These are phyloP conservation scores for Chytriomyces confervae DNA, from an alignment of 192 early-diverging fungal species.

Conservation along the genomic window DNA sequence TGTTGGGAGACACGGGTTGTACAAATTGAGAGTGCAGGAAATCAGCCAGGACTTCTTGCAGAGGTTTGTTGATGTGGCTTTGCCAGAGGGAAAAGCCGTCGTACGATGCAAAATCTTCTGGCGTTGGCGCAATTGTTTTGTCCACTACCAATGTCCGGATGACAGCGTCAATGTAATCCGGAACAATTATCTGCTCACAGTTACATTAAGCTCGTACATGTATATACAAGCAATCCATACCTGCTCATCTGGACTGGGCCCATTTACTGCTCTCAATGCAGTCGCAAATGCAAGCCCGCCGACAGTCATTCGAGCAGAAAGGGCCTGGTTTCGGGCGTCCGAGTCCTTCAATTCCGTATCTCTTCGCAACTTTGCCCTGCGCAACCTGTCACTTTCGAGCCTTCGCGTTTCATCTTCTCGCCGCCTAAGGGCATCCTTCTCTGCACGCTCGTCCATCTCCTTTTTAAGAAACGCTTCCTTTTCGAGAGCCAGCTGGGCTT, in stretches of 20 bases:
- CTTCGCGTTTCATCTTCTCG: slow-evolving; percentile 62
- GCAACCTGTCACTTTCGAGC: slow-evolving; percentile 17
- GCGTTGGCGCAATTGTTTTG: slow-evolving; percentile 40
- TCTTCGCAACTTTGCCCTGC: slow-evolving; percentile 30
- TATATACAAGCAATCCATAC: not conserved
- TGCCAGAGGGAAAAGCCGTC: slow-evolving; percentile 55
- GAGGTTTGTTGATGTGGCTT: slow-evolving; percentile 19
- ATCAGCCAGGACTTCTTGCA: slow-evolving; percentile 52
- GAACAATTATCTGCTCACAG: slow-evolving; percentile 39
- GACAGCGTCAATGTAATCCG: slow-evolving; percentile 53
- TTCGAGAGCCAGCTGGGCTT: slow-evolving; percentile 30
- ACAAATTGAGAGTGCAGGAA: slow-evolving; percentile 45
- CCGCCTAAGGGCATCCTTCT: slow-evolving; percentile 50
- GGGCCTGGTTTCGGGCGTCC: slow-evolving; percentile 3
- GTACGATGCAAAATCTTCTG: slow-evolving; percentile 51
- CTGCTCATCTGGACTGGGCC: not conserved
- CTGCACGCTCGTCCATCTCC: slow-evolving; percentile 50
- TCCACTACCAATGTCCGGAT: slow-evolving; percentile 50
- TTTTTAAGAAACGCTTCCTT: slow-evolving; percentile 31
- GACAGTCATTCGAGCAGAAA: not conserved
- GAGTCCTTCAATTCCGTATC: slow-evolving; percentile 10
- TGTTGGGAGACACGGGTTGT: not conserved
- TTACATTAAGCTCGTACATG: not conserved
- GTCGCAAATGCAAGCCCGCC: slow-evolving; percentile 16
- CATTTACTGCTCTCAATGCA: not conserved